Percentiles rank a stretch among this genome's conserved stretches.
Conservation (phyloP, 2,329 filamentous ascomycete genomes). For the Chlorencoelia australis region DNA sequence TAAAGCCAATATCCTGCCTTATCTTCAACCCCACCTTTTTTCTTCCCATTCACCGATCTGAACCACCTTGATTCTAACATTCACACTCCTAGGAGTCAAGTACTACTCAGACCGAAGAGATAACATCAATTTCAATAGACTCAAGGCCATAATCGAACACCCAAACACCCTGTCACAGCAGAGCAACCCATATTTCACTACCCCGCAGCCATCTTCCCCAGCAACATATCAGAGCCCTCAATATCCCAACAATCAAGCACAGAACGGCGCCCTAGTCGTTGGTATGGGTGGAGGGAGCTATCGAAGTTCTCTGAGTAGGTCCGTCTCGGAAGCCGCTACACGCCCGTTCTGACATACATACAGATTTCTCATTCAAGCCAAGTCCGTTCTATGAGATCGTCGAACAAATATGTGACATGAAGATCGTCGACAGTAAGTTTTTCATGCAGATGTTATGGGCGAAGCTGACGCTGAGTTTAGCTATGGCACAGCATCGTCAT, state of each 20-base stretch:
- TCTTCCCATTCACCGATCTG: slow-evolving; percentile 1
- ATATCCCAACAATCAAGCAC: too few species aligned
- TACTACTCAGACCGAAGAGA: slow-evolving; percentile 18
- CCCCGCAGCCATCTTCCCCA: too few species aligned
- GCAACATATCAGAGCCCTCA: too few species aligned
- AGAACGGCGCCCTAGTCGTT: too few species aligned
- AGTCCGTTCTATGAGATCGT: slow-evolving; percentile 79
- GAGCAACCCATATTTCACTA: too few species aligned
- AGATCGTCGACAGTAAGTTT: slow-evolving; percentile 62
- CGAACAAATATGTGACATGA: slow-evolving; percentile 51
- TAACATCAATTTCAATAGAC: slow-evolving; percentile 16
- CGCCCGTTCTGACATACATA: slow-evolving; percentile 8
- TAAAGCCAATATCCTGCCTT: not conserved
- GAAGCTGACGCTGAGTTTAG: slow-evolving; percentile 15
- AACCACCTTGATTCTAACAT: too few species aligned
- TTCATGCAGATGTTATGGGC: not conserved
- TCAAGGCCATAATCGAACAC: slow-evolving; percentile 20
- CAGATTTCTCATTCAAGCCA: slow-evolving; percentile 49
- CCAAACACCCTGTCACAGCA: slow-evolving; percentile 10
- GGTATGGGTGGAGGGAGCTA: too few species aligned
- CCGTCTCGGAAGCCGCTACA: slow-evolving; percentile 3
- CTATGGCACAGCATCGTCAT: slow-evolving; percentile 27
- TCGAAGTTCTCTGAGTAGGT: too few species aligned
- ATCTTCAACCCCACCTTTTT: slow-evolving; percentile 1
- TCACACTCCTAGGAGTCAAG: too few species aligned